These are phyloP conservation scores for Candolleomyces efflorescens DNA, from an alignment of 768 basidiomycete genomes.

Conservation along the genomic window DNA sequence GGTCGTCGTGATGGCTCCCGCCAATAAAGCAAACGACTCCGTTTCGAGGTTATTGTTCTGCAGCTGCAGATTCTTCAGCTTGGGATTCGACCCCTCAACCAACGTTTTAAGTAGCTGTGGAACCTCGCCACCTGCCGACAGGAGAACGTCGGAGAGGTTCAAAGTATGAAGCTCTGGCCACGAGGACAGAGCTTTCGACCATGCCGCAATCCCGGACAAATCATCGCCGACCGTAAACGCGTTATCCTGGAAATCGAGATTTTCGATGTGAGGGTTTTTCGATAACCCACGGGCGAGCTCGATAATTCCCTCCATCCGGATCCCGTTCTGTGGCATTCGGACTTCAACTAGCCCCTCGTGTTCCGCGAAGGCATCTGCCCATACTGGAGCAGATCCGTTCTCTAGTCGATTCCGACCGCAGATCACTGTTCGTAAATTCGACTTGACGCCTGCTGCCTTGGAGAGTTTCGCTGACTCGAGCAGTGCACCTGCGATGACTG, in stretches of 20 bases:
- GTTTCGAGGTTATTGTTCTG: conserved; percentile 91
- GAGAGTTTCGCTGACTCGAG: conserved; percentile 67
- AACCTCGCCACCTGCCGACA: conserved; percentile 78
- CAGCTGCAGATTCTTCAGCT: conserved; percentile 71
- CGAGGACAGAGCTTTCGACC: conserved; percentile 59
- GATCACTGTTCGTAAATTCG: conserved; percentile 74
- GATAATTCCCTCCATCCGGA: conserved; percentile 86
- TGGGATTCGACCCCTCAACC: conserved; percentile 63
- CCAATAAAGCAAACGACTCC: conserved; percentile 62
- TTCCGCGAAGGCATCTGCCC: conserved; percentile 85
- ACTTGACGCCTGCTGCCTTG: conserved; percentile 59
- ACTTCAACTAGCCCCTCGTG: conserved; percentile 82
- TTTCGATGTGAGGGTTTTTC: conserved; percentile 58
- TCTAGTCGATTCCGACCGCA: conserved; percentile 97
- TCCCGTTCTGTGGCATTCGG: conserved; percentile 97
- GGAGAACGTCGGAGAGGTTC: conserved; percentile 89
- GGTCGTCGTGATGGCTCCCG: conserved; percentile 57
- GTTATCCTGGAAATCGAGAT: conserved; percentile 92
- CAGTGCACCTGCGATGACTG: conserved; percentile 80
- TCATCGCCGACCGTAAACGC: conserved; percentile 65
- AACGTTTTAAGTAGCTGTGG: conserved; percentile 61
- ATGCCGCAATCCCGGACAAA: conserved; percentile 45
- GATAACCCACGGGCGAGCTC: conserved; percentile 73
- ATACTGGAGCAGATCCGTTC: conserved; percentile 77
- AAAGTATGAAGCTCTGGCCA: conserved; percentile 76